Evolutionary conservation across 306 rosid genomes (phyloP).

Genomic region (Hippophae gyantsensis): DNA sequence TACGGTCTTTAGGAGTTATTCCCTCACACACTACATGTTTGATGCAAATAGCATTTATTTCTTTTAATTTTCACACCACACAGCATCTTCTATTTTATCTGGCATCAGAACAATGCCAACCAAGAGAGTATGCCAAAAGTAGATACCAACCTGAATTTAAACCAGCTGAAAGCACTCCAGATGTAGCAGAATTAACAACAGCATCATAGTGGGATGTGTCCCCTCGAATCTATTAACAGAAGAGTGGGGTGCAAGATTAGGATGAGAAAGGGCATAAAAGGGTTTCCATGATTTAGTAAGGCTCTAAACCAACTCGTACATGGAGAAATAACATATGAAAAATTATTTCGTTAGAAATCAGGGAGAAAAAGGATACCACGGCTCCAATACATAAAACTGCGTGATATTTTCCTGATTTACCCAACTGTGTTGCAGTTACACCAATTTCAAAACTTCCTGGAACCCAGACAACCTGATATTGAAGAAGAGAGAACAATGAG

Average conservation of each 20-base stretch:
- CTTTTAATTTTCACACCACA: too few relatives aligned
- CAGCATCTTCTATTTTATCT: too few relatives aligned
- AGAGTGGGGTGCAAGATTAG: slow-evolving; percentile 11
- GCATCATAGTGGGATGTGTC: slow-evolving; percentile 94
- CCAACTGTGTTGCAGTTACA: slow-evolving; percentile 59
- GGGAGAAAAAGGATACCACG: slow-evolving; percentile 49
- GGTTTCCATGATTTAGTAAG: neutral
- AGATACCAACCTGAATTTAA: slow-evolving; percentile 54
- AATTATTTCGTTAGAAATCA: neutral
- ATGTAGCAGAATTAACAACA: slow-evolving; percentile 83
- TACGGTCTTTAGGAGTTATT: too few relatives aligned
- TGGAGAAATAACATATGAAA: slow-evolving; percentile 1
- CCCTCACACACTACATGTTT: neutral
- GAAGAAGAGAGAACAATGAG: slow-evolving; percentile 17
- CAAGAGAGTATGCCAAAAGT: slow-evolving; percentile 1
- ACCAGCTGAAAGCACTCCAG: slow-evolving; percentile 93
- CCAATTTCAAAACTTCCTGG: slow-evolving; percentile 96
- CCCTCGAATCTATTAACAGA: slow-evolving; percentile 59
- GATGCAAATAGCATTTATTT: too few relatives aligned
- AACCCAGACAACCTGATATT: slow-evolving; percentile 80
- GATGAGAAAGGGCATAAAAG: neutral
- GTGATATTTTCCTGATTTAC: slow-evolving; percentile 62
- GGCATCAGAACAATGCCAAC: too few relatives aligned
- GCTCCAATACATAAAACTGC: slow-evolving; percentile 91
- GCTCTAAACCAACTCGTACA: neutral